Evolutionary conservation across 805 yeast genomes (phyloP).

Genomic region (Dipodascopsis tothii): DNA sequence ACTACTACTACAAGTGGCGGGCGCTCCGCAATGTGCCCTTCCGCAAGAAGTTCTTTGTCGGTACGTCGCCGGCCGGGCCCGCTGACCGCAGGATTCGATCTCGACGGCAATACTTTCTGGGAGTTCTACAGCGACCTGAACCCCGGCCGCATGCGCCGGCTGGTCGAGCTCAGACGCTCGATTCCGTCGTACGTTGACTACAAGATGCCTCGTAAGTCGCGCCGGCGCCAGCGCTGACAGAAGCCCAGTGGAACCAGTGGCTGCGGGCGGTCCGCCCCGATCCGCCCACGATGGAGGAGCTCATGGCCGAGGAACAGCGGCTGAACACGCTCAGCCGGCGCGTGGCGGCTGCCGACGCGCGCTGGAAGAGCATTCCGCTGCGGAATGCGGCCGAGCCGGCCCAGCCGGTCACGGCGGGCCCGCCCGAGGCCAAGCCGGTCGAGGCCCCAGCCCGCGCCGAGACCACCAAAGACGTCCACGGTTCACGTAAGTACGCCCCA

Average conservation of each 20-base stretch:
- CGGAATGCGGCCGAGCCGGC: slow-evolving; percentile 14
- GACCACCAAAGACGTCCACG: not conserved
- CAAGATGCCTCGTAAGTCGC: slow-evolving; percentile 39
- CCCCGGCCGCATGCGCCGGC: slow-evolving; percentile 50
- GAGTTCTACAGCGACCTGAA: slow-evolving; percentile 54
- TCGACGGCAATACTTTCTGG: slow-evolving; percentile 84
- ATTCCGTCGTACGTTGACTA: slow-evolving; percentile 50
- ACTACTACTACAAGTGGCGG: slow-evolving; percentile 45
- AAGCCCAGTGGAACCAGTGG: slow-evolving; percentile 76
- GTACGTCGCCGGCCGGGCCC: slow-evolving; percentile 16
- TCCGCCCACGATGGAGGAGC: slow-evolving; percentile 59
- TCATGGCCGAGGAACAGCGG: slow-evolving; percentile 51
- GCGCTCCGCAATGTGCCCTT: slow-evolving; percentile 60
- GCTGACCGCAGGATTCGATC: slow-evolving; percentile 49
- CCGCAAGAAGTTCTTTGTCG: slow-evolving; percentile 57
- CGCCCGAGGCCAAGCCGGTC: slow-evolving; percentile 5
- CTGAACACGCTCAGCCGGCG: slow-evolving; percentile 45
- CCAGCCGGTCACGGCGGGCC: slow-evolving; percentile 8
- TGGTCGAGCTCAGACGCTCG: slow-evolving; percentile 49
- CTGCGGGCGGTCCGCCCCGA: slow-evolving; percentile 52
- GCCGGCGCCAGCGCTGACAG: not conserved
- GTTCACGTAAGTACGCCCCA: not conserved
- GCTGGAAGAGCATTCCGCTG: slow-evolving; percentile 34
- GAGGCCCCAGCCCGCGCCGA: slow-evolving; percentile 1
- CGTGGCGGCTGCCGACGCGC: slow-evolving; percentile 38